Base-by-base conservation (phyloP, 2,329 filamentous ascomycete species). In the Ascochyta rabiei region DNA sequence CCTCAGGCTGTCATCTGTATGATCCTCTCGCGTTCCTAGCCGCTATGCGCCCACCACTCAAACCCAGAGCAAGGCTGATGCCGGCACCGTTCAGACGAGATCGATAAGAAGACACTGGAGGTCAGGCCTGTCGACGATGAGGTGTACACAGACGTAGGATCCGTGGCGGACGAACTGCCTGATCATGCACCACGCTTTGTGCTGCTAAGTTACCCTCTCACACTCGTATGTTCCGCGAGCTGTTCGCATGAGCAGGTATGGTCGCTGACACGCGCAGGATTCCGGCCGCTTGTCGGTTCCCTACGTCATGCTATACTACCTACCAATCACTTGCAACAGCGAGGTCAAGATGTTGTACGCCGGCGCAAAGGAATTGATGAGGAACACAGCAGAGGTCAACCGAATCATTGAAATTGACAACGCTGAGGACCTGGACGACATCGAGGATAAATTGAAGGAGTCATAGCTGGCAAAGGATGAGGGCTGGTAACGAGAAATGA, bases 1-100 rank as follows among this genome's bases (percentile, higher is more conserved):
- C 89, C 93, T 0, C 91, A 97, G 80, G 95, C 93, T 57, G 87
- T 96, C 59, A 96, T 99, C 66, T 98, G 95, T 98, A 89, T 77
- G 88, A 42, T 51, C 24, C 56, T 58, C 51, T 44, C 42, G 46
- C 37, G 16, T 42, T 18, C 24, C 15, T 55, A 55, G 42, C 37
- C 30, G 40, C 40, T 37, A 52, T 41, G 42, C 40, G 42, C 46
- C 41, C 19, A 13, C 34, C 21, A 31, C 23, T 7, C 48, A 43
- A 1, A 34, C 30, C 41, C 2, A 35, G 44, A 48, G 35, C 44
- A 57, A 62, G 55, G 67, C 72, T 75, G 68, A 72, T 65, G 62
- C 64, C 59, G 47, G 51, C 56, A 31, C 31, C 57, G 61, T 61
- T 73, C 75, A 96, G 91, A 96, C 76, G 80, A 91, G 74, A 97